Percentiles rank a stretch among this genome's conserved stretches.
These are phyloP conservation scores for Fusarium haematococcum DNA, from an alignment of 2,329 filamentous ascomycete genomes.

Conservation along the genomic window DNA sequence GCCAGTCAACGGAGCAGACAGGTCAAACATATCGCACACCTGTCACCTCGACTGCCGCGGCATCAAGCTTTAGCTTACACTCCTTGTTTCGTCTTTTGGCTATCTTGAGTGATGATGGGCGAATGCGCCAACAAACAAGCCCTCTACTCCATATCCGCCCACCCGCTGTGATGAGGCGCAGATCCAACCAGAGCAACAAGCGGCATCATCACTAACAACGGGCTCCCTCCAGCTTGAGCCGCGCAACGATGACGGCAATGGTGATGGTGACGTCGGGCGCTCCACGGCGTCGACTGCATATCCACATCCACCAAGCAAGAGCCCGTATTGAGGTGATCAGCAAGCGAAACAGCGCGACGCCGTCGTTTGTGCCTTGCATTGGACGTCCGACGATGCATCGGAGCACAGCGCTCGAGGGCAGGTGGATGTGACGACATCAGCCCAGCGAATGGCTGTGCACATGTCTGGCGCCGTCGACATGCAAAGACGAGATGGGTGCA, in stretches of 20 bases:
- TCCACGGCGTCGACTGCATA: conserved; percentile 34
- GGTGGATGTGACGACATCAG: conserved; percentile 45
- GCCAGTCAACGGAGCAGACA: conserved; percentile 4
- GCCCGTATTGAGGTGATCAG: conserved; percentile 36
- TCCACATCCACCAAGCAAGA: conserved; percentile 31
- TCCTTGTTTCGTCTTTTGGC: conserved; percentile 33
- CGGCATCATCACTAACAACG: conserved; percentile 22
- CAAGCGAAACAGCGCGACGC: conserved; percentile 35
- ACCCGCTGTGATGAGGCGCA: conserved; percentile 1
- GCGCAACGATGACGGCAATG: conserved; percentile 16
- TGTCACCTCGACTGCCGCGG: conserved; percentile 14
- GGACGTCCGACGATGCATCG: conserved; percentile 37
- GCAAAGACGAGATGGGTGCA: conserved; percentile 29
- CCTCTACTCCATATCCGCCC: conserved; percentile 8
- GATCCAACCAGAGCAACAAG: conserved; percentile 34
- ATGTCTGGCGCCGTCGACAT: conserved; percentile 37
- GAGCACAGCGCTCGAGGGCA: conserved; percentile 30
- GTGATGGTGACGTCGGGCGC: conserved; percentile 40
- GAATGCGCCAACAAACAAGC: conserved; percentile 29
- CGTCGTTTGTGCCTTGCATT: conserved; percentile 45
- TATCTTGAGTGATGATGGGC: conserved; percentile 20
- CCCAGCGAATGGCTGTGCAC: conserved; percentile 48
- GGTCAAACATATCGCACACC: conserved; percentile 10
- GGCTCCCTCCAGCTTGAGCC: conserved; percentile 34
- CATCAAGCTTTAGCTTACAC: conserved; percentile 21